These are phyloP conservation scores for Rhodotorula sp. DNA, from an alignment of 1,284 basidiomycete species.

Conservation along the genomic window DNA sequence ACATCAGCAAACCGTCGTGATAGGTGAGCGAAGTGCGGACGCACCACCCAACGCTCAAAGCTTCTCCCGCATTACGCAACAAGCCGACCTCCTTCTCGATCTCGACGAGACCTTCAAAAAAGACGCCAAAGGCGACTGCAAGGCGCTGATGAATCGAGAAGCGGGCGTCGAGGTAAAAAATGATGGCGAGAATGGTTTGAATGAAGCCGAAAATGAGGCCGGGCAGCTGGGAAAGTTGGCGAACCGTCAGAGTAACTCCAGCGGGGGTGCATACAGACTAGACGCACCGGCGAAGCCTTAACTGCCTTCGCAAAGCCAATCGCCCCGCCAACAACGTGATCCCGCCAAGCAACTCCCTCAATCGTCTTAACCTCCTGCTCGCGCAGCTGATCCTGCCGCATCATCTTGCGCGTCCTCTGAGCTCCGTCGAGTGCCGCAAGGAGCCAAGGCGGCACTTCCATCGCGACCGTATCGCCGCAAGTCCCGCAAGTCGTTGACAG, in stretches of 20 bases:
- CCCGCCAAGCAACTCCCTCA: background rate
- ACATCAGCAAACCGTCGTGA: background rate
- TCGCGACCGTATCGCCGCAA: background rate
- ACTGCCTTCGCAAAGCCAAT: background rate
- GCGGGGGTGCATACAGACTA: fast-evolving
- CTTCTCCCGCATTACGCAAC: constrained; percentile 20
- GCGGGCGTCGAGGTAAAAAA: constrained; percentile 23
- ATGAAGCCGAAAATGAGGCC: constrained; percentile 7
- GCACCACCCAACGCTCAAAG: constrained; percentile 25
- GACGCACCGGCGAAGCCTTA: constrained; percentile 19
- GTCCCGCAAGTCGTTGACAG: background rate
- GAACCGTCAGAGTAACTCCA: background rate
- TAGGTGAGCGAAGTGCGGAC: background rate
- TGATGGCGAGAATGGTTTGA: constrained; percentile 12
- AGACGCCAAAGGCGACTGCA: background rate
- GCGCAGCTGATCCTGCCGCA: background rate
- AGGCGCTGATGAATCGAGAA: constrained; percentile 22
- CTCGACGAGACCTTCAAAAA: constrained; percentile 25
- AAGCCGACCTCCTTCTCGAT: constrained; percentile 32
- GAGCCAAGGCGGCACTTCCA: constrained; percentile 10
- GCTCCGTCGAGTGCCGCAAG: constrained; percentile 1
- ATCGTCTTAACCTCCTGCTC: background rate
- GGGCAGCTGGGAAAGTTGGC: constrained; percentile 9
- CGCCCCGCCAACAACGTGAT: background rate
- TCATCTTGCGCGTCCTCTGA: background rate